Evolutionary conservation across 495 filamentous ascomycete species (phyloP), one percentile per base, ranked within the genome.

Genomic region (Immersiella caudata): DNA sequence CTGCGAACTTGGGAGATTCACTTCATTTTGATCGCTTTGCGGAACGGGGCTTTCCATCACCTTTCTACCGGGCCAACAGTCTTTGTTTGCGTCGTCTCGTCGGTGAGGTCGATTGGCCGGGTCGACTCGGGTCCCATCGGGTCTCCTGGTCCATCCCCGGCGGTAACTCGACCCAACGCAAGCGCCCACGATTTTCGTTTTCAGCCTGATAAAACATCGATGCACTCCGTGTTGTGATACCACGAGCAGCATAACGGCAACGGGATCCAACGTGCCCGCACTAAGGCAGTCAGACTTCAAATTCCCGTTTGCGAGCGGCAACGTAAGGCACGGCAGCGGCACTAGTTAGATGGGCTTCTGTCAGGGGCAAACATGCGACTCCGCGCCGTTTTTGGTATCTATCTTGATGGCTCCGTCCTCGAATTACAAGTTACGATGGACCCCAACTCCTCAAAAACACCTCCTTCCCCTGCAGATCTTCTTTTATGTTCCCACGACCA

Each of bases 351-450:
- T 61, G 20, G 16, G 11, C 18, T 49, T 33, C 22, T 40, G 22
- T 24, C 35, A 60, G 60, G 60, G 27, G 11, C 27, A 62, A 61
- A 49, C 51, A 35, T 64, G 65, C 60, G 60, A 40, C 60, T 62
- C 60, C 46, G 40, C 22, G 62, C 65, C 59, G 57, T 55, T 68
- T 60, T 68, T 71, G 71, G 71, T 73, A 73, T 73, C 68, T 73
- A 70, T 61, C 55, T 66, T 27, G 35, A 62, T 71, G 36, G 20
- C 40, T 60, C 62, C 20, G 63, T 33, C 57, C 26, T 25, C 51
- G 25, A 58, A 35, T 56, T 70, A 70, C 62, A 65, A 67, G 66
- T 56, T 62, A 56, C 35, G 54, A 51, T 24, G 59, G 20, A 60
- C 51, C 25, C 49, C 52, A 55, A 16, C 49, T 64, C 55, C 67